A percentile compares a stretch with the other conserved stretches of the same genome.
phyloP scores from a whole-genome alignment of 179 eudicot genomes.

The Sideroxylon spinosum region DNA sequence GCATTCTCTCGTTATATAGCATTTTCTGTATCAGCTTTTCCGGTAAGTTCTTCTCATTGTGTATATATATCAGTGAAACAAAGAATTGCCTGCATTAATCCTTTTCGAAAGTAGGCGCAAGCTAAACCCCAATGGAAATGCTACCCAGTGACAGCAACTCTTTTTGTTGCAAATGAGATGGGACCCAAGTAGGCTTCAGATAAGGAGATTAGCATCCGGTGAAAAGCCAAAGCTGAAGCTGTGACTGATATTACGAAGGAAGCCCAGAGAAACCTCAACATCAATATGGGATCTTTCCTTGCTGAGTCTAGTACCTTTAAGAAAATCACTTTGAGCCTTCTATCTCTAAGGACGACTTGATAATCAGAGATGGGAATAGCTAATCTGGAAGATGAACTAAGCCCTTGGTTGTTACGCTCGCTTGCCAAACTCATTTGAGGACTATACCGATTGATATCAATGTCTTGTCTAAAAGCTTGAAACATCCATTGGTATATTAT shows the following conservation, averaged over 20 bases:
- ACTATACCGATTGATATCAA: slow-evolving; percentile 10
- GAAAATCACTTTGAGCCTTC: slow-evolving; percentile 67
- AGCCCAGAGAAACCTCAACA: slow-evolving; percentile 50
- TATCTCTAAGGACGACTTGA: slow-evolving; percentile 50
- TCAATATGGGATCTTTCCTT: slow-evolving; percentile 48
- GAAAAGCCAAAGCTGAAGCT: slow-evolving; percentile 68
- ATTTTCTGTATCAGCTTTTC: not conserved
- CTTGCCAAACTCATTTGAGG: slow-evolving; percentile 15
- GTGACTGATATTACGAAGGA: slow-evolving; percentile 39
- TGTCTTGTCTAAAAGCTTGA: slow-evolving; percentile 25
- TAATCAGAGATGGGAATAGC: slow-evolving; percentile 32
- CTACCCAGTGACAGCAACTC: slow-evolving; percentile 32
- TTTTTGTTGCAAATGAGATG: slow-evolving; percentile 36
- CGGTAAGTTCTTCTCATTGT: not conserved
- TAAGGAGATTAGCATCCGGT: slow-evolving; percentile 46
- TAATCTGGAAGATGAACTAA: slow-evolving; percentile 23
- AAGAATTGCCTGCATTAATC: not conserved
- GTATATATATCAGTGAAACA: not conserved
- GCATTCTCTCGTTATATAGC: not conserved
- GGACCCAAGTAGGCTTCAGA: slow-evolving; percentile 40
- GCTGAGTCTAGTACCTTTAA: slow-evolving; percentile 54
- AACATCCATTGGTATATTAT: slow-evolving; percentile 56
- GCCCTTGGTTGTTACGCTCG: slow-evolving; percentile 7
- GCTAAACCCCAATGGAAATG: not conserved
- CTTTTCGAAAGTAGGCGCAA: not conserved